Evolutionary conservation across 1,284 basidiomycete species (phyloP).

Genomic region (Athelia sp.): DNA sequence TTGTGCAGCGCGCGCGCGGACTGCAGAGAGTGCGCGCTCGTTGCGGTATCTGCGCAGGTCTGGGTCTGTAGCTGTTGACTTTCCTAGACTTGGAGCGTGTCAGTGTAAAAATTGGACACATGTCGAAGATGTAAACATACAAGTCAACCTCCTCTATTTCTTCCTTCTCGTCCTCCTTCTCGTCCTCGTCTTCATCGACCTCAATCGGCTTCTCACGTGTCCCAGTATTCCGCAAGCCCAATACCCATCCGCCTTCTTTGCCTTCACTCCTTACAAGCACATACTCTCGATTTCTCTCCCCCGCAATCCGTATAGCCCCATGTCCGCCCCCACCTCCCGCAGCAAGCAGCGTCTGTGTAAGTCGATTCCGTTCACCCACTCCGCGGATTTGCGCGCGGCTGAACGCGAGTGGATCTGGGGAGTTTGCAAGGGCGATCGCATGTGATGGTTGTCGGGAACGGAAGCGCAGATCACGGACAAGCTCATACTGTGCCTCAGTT

Average conservation of each 20-base stretch:
- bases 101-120: constrained; percentile 5
- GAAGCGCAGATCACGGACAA: constrained; percentile 91
- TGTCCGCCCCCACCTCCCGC: constrained; percentile 94
- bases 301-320: constrained; percentile 89
- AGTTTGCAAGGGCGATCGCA: constrained; percentile 88
- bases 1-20: constrained; percentile 50
- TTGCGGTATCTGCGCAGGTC: constrained; percentile 68
- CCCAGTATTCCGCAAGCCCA: constrained; percentile 84
- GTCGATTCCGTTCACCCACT: constrained; percentile 82
- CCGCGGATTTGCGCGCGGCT: constrained; percentile 93
- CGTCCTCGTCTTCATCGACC: constrained; percentile 56
- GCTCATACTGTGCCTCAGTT: constrained; percentile 96
- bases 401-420: constrained; percentile 92
- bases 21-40: constrained; percentile 61
- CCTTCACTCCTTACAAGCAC: constrained; percentile 88
- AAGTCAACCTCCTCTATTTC: constrained; percentile 78
- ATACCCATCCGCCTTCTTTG: constrained; percentile 85
- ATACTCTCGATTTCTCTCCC: constrained; percentile 92
- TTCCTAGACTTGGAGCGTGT: constrained; percentile 18
- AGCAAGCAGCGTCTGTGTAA: constrained; percentile 92
- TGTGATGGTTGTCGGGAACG: constrained; percentile 95
- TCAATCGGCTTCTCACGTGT: constrained; percentile 83
- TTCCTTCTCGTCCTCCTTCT: constrained; percentile 42
- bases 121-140: constrained; percentile 35
- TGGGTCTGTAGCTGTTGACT: constrained; percentile 38